These are phyloP conservation scores for Aspergillus amoenus DNA, from an alignment of 2,329 filamentous ascomycete genomes.

Conservation along the genomic window DNA sequence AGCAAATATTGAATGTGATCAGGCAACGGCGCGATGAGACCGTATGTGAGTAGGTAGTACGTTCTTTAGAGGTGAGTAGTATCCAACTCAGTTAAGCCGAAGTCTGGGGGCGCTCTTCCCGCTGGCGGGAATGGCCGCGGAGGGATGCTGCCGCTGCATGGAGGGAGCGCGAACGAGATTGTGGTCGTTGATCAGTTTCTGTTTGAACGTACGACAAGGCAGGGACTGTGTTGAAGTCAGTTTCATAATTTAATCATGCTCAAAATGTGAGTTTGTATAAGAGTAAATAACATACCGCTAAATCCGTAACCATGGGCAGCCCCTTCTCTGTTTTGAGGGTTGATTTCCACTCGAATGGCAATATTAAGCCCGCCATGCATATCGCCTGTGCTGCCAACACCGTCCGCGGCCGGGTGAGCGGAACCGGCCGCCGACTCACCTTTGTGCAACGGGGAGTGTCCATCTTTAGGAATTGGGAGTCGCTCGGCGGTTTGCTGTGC, in stretches of 20 bases:
- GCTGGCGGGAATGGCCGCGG: conserved; percentile 11
- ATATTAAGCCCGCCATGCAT: conserved; percentile 47
- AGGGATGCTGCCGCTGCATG: conserved; percentile 13
- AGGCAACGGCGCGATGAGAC: not conserved
- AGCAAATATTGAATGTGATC: not conserved
- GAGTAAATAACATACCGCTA: conserved; percentile 40
- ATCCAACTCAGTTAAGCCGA: not conserved
- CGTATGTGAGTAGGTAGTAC: not conserved
- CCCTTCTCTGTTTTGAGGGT: conserved; percentile 42
- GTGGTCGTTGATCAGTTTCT: conserved; percentile 12
- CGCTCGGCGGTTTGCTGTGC: conserved; percentile 21
- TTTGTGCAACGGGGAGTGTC: conserved; percentile 68
- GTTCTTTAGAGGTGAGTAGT: not conserved
- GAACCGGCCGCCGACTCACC: conserved; percentile 81
- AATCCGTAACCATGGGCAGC: conserved; percentile 50
- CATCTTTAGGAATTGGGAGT: conserved; percentile 53
- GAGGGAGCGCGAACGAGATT: conserved; percentile 17
- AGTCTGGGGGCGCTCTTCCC: conserved; percentile 17
- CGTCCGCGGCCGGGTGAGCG: conserved; percentile 68
- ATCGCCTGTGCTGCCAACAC: conserved; percentile 36
- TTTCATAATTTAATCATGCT: not conserved
- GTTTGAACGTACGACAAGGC: conserved; percentile 15
- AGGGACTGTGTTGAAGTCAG: conserved; percentile 21
- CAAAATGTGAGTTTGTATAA: not conserved
- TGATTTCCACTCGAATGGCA: conserved; percentile 47